Base-by-base conservation (phyloP, 2,329 filamentous ascomycete genomes). In the Chrysoporthe austroafricana region DNA sequence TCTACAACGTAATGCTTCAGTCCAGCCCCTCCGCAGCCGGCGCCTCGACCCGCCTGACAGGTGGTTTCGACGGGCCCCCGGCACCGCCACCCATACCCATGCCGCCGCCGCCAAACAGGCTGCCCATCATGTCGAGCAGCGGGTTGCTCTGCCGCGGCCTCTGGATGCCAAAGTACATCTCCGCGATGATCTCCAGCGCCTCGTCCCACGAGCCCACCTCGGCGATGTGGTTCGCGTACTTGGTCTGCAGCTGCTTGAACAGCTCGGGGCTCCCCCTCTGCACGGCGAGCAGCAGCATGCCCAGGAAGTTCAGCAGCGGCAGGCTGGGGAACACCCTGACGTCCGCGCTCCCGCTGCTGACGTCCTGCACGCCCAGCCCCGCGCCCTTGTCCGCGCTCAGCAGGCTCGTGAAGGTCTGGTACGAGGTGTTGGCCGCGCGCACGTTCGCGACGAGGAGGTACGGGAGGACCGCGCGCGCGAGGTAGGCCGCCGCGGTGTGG, bases 101-200 rank as follows among this genome's bases (percentile, higher is more conserved):
- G 36, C 85, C 86, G 7, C 89, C 90, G 26, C 93, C 93, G 61
- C 94, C 94, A 75, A 99, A 92, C 84, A 99, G 88, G 70, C 89
- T 94, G 60, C 94, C 94, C 92, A 99, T 96, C 94, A 99, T 98
- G 77, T 99, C 96, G 80, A 98, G 88, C 78, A 99, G 83, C 3
- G 94, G 94, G 78, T 98, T 98, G 71, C 90, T 91, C 82, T 97
- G 93, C 74, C 91, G 87, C 59, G 94, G 95, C 76, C 94, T 90
- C 81, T 90, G 88, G 77, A 99, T 96, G 46, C 90, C 90, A 81
- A 99, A 99, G 83, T 98, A 99, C 88, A 97, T 94, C 82, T 99
- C 95, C 61, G 91, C 95, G 74, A 99, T 90, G 78, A 93, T 90
- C 73, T 94, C 91, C 69, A 99, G 82, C 34, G 93, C 86, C 76